Conservation (phyloP, 1,284 basidiomycete species). For the Boletus calvinii region DNA sequence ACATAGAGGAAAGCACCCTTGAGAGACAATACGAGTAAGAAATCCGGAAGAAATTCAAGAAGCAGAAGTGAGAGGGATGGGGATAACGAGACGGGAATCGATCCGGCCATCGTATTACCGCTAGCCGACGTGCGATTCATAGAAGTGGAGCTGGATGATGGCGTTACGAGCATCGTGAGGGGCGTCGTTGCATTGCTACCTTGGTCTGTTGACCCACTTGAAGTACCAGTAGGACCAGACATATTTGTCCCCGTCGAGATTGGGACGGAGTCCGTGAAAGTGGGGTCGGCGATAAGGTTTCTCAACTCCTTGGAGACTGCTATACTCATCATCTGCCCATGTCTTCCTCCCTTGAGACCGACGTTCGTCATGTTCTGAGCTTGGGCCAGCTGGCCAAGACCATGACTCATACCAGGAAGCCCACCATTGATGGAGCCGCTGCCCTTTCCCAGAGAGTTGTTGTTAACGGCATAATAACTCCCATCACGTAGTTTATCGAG, state of each 20-base stretch:
- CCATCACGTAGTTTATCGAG: conserved; percentile 75
- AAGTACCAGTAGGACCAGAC: conserved; percentile 21
- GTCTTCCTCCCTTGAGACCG: conserved; percentile 30
- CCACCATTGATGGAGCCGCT: not conserved
- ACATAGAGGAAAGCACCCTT: conserved; percentile 95
- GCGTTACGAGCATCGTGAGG: conserved; percentile 22
- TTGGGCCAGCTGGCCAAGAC: conserved; percentile 15
- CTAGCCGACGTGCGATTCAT: conserved; percentile 12
- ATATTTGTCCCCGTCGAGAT: conserved; percentile 36
- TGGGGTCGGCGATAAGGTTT: conserved; percentile 37
- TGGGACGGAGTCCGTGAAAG: conserved; percentile 40
- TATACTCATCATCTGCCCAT: conserved; percentile 37
- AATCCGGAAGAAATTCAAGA: conserved; percentile 71
- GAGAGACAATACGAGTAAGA: conserved; percentile 87
- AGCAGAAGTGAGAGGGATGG: conserved; percentile 58
- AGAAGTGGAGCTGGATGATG: conserved; percentile 13
- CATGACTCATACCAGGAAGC: not conserved
- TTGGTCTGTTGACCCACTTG: conserved; percentile 17
- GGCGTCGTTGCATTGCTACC: conserved; percentile 12
- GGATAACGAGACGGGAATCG: conserved; percentile 36
- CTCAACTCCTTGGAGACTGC: conserved; percentile 45
- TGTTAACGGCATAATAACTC: conserved; percentile 61
- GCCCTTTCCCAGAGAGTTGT: conserved; percentile 30
- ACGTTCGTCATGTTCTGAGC: conserved; percentile 22
- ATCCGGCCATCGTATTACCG: conserved; percentile 24